A percentile compares a stretch with the other conserved stretches of the same genome.
These are phyloP conservation scores for Collariella sp. DNA, from an alignment of 495 filamentous ascomycete genomes.

Conservation along the genomic window DNA sequence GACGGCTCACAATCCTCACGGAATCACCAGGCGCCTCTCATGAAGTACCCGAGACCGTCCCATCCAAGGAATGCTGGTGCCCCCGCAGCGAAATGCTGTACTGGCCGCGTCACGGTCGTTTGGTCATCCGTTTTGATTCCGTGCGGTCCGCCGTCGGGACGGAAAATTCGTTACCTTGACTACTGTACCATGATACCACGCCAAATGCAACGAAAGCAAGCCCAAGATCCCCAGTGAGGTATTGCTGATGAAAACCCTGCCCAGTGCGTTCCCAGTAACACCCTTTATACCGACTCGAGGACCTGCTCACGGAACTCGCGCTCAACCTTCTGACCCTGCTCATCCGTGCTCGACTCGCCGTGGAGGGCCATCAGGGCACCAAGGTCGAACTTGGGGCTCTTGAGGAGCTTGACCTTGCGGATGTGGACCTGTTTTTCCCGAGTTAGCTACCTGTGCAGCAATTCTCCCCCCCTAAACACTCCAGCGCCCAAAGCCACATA, in stretches of 20 bases:
- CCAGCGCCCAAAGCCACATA: conserved; percentile 39
- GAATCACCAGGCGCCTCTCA: conserved; percentile 2
- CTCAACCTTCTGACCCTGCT: conserved; percentile 97
- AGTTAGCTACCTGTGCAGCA: conserved; percentile 15
- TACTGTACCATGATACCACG: conserved; percentile 43
- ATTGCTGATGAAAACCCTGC: conserved; percentile 45
- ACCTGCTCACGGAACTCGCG: conserved; percentile 97
- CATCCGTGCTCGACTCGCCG: conserved; percentile 93
- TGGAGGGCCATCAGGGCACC: conserved; percentile 89
- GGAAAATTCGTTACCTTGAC: conserved; percentile 38
- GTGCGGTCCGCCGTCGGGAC: conserved; percentile 26
- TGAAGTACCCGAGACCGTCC: conserved; percentile 4
- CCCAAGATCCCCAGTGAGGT: conserved; percentile 40
- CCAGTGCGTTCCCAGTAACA: conserved; percentile 37
- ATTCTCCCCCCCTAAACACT: background rate
- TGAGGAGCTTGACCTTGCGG: conserved; percentile 98
- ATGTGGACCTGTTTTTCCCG: conserved; percentile 73
- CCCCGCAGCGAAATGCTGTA: conserved; percentile 11
- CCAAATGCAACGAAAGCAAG: conserved; percentile 50
- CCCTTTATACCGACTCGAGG: conserved; percentile 79
- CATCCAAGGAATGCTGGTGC: conserved; percentile 6
- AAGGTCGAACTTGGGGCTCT: conserved; percentile 97
- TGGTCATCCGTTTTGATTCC: conserved; percentile 32
- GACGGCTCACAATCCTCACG: conserved; percentile 3
- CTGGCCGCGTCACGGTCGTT: conserved; percentile 24